Evolutionary conservation across 176 grass and related monocot species (phyloP), one percentile per base, ranked within the genome.

Genomic region (Dactylis glomerata): DNA sequence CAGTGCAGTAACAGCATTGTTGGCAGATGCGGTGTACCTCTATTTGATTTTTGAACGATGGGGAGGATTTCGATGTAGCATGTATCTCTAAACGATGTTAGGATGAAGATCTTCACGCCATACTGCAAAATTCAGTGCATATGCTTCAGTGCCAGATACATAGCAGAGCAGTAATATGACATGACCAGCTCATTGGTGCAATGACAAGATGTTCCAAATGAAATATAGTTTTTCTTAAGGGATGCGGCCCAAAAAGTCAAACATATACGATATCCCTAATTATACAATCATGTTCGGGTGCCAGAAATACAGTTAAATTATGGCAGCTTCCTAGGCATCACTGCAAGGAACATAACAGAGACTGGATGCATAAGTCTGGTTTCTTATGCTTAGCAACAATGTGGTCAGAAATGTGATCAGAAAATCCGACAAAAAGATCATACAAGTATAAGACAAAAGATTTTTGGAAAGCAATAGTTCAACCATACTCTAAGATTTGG

Each of bases 41-140:
- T 79, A 52, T 85, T 81, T 55, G 92, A 93, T 77, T 93, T 98
- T 77, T 95, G 82, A 27, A 92, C 85, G 24, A 78, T 81, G 13
- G 96, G 96, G 54, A 98, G 66, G 65, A 98, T 95, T 73, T 98
- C 96, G 64, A 90, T 95, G 74, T 95, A 98, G 75, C 96, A 98
- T 10, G 96, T 98, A 83, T 98, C 96, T 85, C 89, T 92, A 91
- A 98, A 98, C 36, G 96, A 98, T 87, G 96, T 98, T 44, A 98
- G 85, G 62, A 95, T 87, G 77, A 98, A 98, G 74, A 98, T 90
- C 87, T 92, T 98, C 22, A 98, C 93, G 37, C 96, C 96, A 47
- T 98, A 98, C 96, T 98, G 91, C 89, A 91, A 78, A 78, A 79
- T 32, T 7, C n/a, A 81, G 73, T 58, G 32, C 46, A 81, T 8